phyloP scores from a whole-genome alignment of 2,329 filamentous ascomycete genomes.

The Colletotrichum caudatum region DNA sequence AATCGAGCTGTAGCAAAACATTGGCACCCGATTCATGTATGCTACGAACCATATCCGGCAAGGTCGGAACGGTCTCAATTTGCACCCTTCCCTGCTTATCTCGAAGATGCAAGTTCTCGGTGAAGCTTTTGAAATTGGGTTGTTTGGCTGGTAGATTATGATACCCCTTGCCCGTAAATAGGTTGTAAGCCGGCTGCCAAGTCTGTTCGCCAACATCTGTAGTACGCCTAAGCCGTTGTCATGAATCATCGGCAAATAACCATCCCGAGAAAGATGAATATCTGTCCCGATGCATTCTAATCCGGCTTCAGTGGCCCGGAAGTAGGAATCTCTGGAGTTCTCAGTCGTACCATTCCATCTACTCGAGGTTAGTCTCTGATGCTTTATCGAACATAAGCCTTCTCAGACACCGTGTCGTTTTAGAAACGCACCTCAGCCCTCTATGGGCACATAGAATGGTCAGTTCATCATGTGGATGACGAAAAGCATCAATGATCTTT shows the following conservation, averaged over 20 bases:
- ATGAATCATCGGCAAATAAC: slow-evolving; percentile 14
- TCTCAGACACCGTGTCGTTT: too few species aligned
- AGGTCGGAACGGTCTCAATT: slow-evolving; percentile 6
- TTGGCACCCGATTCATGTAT: slow-evolving; percentile 14
- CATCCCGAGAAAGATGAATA: slow-evolving; percentile 19
- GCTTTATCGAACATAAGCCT: too few species aligned
- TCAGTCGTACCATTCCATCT: slow-evolving; percentile 14
- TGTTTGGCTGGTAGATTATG: not conserved
- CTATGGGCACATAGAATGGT: slow-evolving; percentile 16
- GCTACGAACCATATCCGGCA: slow-evolving; percentile 16
- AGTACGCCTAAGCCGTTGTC: slow-evolving; percentile 3
- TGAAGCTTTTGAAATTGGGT: slow-evolving; percentile 11
- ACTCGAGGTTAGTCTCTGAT: not conserved
- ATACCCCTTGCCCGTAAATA: slow-evolving; percentile 13
- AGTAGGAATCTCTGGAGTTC: slow-evolving; percentile 15
- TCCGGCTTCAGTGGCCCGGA: slow-evolving; percentile 10
- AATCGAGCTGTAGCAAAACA: slow-evolving; percentile 18
- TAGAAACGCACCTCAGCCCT: not conserved
- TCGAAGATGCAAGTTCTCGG: slow-evolving; percentile 14
- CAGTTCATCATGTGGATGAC: slow-evolving; percentile 9
- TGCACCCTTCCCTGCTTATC: slow-evolving; percentile 23
- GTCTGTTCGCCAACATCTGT: slow-evolving; percentile 7
- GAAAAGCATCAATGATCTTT: slow-evolving; percentile 20
- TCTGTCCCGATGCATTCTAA: slow-evolving; percentile 22
- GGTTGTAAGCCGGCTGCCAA: slow-evolving; percentile 15